These are phyloP conservation scores for Mycena rebaudengoi DNA, from an alignment of 768 basidiomycete genomes.

Conservation along the genomic window DNA sequence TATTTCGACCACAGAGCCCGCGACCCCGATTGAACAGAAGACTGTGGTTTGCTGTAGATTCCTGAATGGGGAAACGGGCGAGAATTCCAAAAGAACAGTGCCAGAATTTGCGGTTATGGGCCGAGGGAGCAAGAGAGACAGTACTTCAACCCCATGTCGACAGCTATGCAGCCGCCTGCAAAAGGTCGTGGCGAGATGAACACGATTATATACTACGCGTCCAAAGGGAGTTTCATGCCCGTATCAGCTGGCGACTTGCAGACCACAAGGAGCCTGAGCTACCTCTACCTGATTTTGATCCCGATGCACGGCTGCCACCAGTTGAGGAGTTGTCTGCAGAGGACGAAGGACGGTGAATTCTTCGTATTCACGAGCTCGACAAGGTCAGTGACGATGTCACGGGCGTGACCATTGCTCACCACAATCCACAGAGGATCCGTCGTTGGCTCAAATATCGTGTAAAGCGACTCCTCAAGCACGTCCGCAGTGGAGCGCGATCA, in stretches of 20 bases:
- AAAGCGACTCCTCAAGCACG: neutral
- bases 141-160: neutral
- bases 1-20: no score
- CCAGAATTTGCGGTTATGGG: constrained; percentile 6
- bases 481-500: neutral
- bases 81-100: neutral
- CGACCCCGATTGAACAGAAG: no score
- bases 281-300: neutral
- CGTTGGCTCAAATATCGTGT: constrained; percentile 16
- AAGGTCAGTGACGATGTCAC: neutral
- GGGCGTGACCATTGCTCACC: neutral
- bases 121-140: constrained; percentile 5
- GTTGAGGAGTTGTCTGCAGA: neutral
- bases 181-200: neutral
- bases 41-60: no score
- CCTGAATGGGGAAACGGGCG: neutral
- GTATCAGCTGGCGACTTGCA: neutral
- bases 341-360: neutral
- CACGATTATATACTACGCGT: neutral
- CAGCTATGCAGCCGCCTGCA: neutral
- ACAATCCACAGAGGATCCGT: constrained; percentile 5
- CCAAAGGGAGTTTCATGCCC: neutral
- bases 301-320: no score
- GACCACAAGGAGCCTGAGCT: constrained; percentile 6
- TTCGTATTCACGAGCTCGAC: neutral